Evolutionary conservation across 345 rosid species (phyloP).

Genomic region (Populus nigra): DNA sequence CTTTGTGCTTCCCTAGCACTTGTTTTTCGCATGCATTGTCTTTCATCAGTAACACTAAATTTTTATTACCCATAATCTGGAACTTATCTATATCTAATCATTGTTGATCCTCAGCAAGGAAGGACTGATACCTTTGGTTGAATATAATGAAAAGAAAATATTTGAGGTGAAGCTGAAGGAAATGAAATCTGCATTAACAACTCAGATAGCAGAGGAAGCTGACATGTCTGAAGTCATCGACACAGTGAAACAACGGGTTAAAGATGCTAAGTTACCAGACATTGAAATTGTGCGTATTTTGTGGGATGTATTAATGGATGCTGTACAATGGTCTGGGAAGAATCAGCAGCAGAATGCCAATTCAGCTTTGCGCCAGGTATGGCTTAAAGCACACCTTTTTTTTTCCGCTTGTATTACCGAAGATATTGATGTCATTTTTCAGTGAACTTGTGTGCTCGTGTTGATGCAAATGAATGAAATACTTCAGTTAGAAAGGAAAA

Average conservation of each 20-base stretch:
- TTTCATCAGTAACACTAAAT: not conserved
- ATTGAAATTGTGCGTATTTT: slow-evolving; percentile 69
- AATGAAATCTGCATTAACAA: slow-evolving; percentile 74
- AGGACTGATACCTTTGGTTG: slow-evolving; percentile 76
- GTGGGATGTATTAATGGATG: slow-evolving; percentile 98
- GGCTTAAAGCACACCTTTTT: not conserved
- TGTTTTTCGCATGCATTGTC: not conserved
- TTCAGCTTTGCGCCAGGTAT: slow-evolving; percentile 81
- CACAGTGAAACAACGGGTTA: slow-evolving; percentile 69
- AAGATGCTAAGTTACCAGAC: slow-evolving; percentile 81
- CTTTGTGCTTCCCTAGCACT: not conserved
- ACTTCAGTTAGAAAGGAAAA: not conserved
- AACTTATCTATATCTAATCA: slow-evolving; percentile 11
- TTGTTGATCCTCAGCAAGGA: slow-evolving; percentile 63
- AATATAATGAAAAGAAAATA: slow-evolving; percentile 88
- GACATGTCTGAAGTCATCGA: slow-evolving; percentile 81
- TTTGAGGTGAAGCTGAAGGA: slow-evolving; percentile 88
- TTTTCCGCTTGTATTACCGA: not conserved
- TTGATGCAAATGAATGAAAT: not conserved
- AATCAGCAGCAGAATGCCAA: slow-evolving; percentile 97
- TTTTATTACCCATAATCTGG: not conserved
- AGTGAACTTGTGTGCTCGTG: not conserved
- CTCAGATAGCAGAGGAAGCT: slow-evolving; percentile 73
- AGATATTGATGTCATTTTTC: not conserved
- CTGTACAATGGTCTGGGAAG: slow-evolving; percentile 99